These are phyloP conservation scores for Pleurotus salmoneostramineus DNA, from an alignment of 768 basidiomycete genomes.

Conservation along the genomic window DNA sequence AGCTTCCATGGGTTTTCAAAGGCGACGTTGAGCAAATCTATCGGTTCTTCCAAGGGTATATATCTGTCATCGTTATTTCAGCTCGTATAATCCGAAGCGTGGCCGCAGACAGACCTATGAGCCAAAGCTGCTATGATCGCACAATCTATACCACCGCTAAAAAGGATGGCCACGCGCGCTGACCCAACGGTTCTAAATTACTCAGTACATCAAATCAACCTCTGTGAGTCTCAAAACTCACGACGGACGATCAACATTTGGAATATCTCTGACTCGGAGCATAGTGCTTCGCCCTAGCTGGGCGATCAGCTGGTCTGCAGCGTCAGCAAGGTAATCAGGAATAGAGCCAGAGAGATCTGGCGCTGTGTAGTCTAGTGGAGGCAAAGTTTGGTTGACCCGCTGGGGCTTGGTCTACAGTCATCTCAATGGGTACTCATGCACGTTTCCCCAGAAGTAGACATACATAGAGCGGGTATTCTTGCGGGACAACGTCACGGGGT, in stretches of 20 bases:
- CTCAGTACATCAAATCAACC: conserved; percentile 16
- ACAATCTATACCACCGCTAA: conserved; percentile 96
- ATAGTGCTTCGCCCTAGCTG: conserved; percentile 65
- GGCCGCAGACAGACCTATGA: conserved; percentile 46
- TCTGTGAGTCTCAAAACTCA: conserved; percentile 1
- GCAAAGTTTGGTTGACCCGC: conserved; percentile 46
- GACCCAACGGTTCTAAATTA: too few relatives aligned
- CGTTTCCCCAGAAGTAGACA: conserved; percentile 10
- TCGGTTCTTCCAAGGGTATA: conserved; percentile 71
- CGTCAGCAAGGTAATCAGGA: conserved; percentile 34
- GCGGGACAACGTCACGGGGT: too few relatives aligned
- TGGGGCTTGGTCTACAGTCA: conserved; percentile 35
- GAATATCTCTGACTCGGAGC: conserved; percentile 67
- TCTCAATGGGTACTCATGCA: not conserved
- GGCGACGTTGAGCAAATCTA: conserved; percentile 90
- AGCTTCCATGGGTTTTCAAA: conserved; percentile 93
- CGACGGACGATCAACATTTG: conserved; percentile 33
- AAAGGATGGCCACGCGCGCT: conserved; percentile 78
- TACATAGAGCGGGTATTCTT: conserved; percentile 30
- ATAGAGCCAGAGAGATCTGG: conserved; percentile 34
- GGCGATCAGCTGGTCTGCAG: conserved; percentile 48
- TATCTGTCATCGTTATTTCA: conserved; percentile 41
- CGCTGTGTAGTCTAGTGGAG: conserved; percentile 34
- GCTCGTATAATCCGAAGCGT: not conserved
- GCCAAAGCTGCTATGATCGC: conserved; percentile 80